Conservation (phyloP, 495 filamentous ascomycete species). For the Amphirosellinia nigrospora region DNA sequence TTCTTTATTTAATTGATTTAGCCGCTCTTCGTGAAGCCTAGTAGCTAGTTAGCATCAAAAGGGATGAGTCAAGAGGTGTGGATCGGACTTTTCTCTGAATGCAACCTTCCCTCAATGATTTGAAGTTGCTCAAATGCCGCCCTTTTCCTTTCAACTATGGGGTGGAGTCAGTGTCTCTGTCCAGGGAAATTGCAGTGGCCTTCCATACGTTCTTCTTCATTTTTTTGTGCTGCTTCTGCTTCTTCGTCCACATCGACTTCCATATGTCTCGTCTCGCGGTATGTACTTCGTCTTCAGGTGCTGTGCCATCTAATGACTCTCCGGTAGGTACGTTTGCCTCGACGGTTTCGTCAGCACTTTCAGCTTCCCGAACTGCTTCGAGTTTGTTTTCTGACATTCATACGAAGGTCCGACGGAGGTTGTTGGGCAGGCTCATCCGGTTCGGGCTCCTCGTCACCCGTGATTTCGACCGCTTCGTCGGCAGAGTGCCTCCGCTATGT, state of each 20-base stretch:
- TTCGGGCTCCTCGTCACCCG: slow-evolving; percentile 24
- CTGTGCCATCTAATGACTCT: slow-evolving; percentile 35
- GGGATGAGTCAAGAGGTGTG: slow-evolving; percentile 8
- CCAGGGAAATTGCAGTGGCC: slow-evolving; percentile 2
- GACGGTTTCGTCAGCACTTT: slow-evolving; percentile 41
- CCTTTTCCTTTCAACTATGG: slow-evolving; percentile 75
- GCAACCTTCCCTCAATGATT: slow-evolving; percentile 84
- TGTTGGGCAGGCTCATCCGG: slow-evolving; percentile 35
- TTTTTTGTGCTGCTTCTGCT: slow-evolving; percentile 59
- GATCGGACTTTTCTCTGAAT: slow-evolving; percentile 81
- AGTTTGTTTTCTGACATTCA: slow-evolving; percentile 46
- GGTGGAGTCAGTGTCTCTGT: slow-evolving; percentile 46
- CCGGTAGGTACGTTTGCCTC: slow-evolving; percentile 42
- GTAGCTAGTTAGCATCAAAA: background rate
- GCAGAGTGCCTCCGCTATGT: slow-evolving; percentile 48
- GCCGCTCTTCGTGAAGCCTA: slow-evolving; percentile 85
- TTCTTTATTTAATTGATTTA: slow-evolving; percentile 81
- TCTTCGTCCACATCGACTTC: slow-evolving; percentile 60
- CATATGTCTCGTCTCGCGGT: slow-evolving; percentile 54
- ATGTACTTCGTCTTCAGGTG: slow-evolving; percentile 45
- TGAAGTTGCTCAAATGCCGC: slow-evolving; percentile 79
- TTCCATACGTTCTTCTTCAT: slow-evolving; percentile 78
- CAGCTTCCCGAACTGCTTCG: slow-evolving; percentile 47
- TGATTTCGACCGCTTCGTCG: slow-evolving; percentile 43
- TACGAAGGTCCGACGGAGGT: slow-evolving; percentile 39